phyloP scores from a whole-genome alignment of 1,139 yeast genomes.

The Blastobotrys raffinosifermentans region DNA sequence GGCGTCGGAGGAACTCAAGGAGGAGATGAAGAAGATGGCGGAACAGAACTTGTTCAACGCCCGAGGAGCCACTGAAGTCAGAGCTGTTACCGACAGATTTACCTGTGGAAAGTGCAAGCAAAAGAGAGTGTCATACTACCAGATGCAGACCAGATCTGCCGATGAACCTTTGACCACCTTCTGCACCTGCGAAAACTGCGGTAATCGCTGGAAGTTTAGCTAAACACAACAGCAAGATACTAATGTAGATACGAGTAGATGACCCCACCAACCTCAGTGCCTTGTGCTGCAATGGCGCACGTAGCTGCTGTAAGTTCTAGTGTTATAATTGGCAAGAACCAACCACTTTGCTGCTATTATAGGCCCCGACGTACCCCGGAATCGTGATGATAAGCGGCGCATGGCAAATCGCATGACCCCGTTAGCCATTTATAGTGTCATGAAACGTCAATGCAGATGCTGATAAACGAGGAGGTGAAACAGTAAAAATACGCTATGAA shows the following conservation, averaged over 20 bases:
- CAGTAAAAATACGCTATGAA: too few relatives aligned
- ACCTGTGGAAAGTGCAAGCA: conserved; percentile 97
- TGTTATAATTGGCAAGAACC: too few relatives aligned
- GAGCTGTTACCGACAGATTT: conserved; percentile 94
- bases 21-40: conserved; percentile 78
- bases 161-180: conserved; percentile 98
- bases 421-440: too few relatives aligned
- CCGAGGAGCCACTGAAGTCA: conserved; percentile 94
- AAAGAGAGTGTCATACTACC: conserved; percentile 93
- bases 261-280: not conserved
- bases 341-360: not conserved
- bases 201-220: conserved; percentile 90
- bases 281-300: not conserved
- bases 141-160: conserved; percentile 96
- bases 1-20: conserved; percentile 84
- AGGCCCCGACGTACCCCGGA: not conserved
- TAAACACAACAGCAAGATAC: conserved; percentile 9
- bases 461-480: too few relatives aligned
- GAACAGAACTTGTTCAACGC: conserved; percentile 92
- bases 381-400: not conserved
- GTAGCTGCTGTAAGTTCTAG: not conserved
- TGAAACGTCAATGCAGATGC: too few relatives aligned
- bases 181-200: conserved; percentile 96
- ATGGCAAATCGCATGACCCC: not conserved
- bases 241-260: not conserved